Conservation (phyloP, 2,329 filamentous ascomycete genomes). For the Diaporthe citri region DNA sequence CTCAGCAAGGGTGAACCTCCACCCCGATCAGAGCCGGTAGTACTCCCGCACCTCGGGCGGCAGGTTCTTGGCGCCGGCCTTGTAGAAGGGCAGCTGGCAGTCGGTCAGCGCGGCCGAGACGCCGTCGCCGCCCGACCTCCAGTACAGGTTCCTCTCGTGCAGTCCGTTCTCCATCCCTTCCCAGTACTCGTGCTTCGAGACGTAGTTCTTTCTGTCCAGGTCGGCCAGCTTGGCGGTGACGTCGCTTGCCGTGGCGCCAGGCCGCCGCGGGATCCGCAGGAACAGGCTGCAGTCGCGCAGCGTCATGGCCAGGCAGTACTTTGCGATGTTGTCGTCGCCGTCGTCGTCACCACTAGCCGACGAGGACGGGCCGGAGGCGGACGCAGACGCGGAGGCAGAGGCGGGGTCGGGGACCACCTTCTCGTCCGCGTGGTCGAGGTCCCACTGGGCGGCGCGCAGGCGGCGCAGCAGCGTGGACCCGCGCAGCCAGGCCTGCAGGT, state of each 20-base stretch:
- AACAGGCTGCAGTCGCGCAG: conserved; percentile 84
- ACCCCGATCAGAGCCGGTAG: conserved; percentile 15
- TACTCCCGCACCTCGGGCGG: conserved; percentile 26
- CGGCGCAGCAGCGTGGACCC: conserved; percentile 53
- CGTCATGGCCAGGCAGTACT: conserved; percentile 81
- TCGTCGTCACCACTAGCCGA: not conserved
- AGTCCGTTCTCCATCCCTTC: conserved; percentile 71
- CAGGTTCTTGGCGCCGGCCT: conserved; percentile 20
- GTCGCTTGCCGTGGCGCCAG: conserved; percentile 41
- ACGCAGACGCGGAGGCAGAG: not conserved
- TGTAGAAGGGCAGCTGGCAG: conserved; percentile 39
- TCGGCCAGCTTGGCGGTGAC: conserved; percentile 77
- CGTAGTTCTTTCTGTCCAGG: conserved; percentile 80
- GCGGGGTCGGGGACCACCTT: conserved; percentile 51
- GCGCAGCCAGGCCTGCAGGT: conserved; percentile 49
- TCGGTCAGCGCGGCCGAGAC: conserved; percentile 27
- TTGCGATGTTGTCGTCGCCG: conserved; percentile 50
- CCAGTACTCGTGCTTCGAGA: conserved; percentile 78
- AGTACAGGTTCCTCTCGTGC: conserved; percentile 78
- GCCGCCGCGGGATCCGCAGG: conserved; percentile 65
- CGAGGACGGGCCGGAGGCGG: conserved; percentile 34
- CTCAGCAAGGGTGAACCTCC: too few relatives aligned
- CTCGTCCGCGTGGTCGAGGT: conserved; percentile 55
- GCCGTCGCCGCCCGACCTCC: conserved; percentile 14
- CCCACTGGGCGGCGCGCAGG: conserved; percentile 51